Base-by-base conservation (phyloP, 768 basidiomycete species). In the Leccinum variicolor region DNA sequence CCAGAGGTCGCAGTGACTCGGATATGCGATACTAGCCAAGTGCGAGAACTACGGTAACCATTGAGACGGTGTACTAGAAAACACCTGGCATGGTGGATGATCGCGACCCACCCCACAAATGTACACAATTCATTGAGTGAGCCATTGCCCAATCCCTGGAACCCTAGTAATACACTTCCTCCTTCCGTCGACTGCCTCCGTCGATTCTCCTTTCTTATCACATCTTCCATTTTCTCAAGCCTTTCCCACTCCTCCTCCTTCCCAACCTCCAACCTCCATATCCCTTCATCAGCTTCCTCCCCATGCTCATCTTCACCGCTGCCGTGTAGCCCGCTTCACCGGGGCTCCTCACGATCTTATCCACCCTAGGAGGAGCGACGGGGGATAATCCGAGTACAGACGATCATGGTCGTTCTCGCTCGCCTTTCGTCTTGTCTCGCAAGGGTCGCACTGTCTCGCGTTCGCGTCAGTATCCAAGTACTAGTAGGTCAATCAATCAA, bases 311-410 rank as follows among this genome's bases (percentile, higher is more conserved):
- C 75, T 92, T 93, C 51, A 86, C 76, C 65, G 71, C 64, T n/a
- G 81, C 90, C 2, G 84, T 79, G 68, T 90, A 92, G 14, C 91
- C 91, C 0, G 81, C 87, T 68, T 86, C 84, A 54, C 85, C 80
- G 2, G 82, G 76, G 36, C 83, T 71, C 33, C 77, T 67, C 52
- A 77, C 75, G 5, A 87, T 71, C 59, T 70, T 73, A 60, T 90
- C 87, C 68, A 76, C 66, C 52, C 67, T 71, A 72, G 74, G 15
- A 86, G 65, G 47, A 91, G 73, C 25, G 78, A 74, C 0, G 77
- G 77, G 0, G 85, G 69, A 43, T 78, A 81, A 0, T 82, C 77
- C 51, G 73, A 73, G 6, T 61, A 45, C 1, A 72, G 61, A 5
- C 89, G 83, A 13, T 63, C 63, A 8, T 66, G 55, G 52, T 86